Base-by-base conservation (phyloP, 2,329 filamentous ascomycete genomes). In the Trichoderma atroviride region DNA sequence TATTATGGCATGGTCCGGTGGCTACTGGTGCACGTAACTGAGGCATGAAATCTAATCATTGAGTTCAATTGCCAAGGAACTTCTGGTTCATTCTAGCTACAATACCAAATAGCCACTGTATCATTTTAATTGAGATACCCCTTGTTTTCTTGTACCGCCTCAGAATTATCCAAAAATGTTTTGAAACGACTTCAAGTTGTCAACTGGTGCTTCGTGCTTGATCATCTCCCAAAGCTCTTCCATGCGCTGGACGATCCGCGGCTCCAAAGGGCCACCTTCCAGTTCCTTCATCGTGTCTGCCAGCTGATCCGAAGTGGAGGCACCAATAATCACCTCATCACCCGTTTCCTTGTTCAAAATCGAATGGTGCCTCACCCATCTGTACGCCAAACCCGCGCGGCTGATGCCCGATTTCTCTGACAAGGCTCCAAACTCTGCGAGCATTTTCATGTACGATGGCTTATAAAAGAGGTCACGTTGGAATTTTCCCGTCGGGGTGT, bases 281-380 rank as follows among this genome's bases (percentile, higher is more conserved):
- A 84, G 73, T 57, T 78, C 78, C 31, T 75, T 72, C 55, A 82
- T 69, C 19, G 79, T 81, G 52, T 79, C 72, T 63, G 76, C 73
- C n/a, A 82, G 71, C 74, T 83, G 81, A 40, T 76, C 74, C 5
- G 75, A 69, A 56, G 73, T 79, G 40, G 74, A 78, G 2, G 80
- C 79, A 5, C 81, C 82, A 19, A 83, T 72, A 62, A 83, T 78
- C 69, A 83, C 70, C 13, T 71, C 75, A 73, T 81, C 81, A 33
- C 79, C 80, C 13, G 74, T 73, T 24, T 74, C 73, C 11, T 65
- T 74, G 52, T 76, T 76, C 24, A 83, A 73, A 37, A 79, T 78
- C 7, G 85, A 87, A 76, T 90, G 87, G 74, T 89, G 86, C n/a
- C 81, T 81, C 35, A 84, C 75, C 88, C 88, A 90, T 58, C 88